Conservation (phyloP, 176 grass and related monocot genomes). For the Rhipidocladum racemiflorum region DNA sequence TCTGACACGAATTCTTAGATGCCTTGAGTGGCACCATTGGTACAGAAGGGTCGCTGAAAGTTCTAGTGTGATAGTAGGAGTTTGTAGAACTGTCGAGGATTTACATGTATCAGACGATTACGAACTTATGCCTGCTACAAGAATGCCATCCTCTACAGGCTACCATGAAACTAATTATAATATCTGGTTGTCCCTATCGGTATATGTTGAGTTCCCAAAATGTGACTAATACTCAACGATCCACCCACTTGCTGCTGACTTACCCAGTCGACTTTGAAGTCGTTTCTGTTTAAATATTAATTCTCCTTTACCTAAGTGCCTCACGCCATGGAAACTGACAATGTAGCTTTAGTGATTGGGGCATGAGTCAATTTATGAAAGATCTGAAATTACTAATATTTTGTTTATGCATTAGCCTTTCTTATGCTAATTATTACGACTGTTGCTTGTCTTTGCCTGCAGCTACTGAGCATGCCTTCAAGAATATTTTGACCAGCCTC, state of each 20-base stretch:
- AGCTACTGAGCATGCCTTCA: conserved; percentile 60
- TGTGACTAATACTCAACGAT: neutral
- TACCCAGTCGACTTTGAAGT: conserved; percentile 10
- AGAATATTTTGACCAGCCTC: conserved; percentile 60
- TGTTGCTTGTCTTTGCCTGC: conserved; percentile 24
- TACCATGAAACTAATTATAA: neutral
- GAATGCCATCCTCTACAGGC: neutral
- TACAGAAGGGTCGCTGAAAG: neutral
- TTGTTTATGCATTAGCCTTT: neutral
- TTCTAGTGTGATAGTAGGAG: neutral
- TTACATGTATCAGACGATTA: neutral
- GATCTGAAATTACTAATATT: neutral
- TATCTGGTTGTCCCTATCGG: too few relatives aligned
- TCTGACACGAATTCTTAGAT: neutral
- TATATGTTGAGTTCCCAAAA: neutral
- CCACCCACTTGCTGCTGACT: neutral
- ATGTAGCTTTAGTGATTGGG: neutral
- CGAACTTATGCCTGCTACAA: neutral
- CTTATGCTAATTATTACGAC: neutral
- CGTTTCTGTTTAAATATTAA: neutral
- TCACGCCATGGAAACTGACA: neutral
- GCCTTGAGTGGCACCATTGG: neutral
- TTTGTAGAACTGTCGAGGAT: neutral
- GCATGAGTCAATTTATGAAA: neutral
- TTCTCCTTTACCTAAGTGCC: neutral